These are phyloP conservation scores for Aspergillus fumigatiaffinis DNA, from an alignment of 2,329 filamentous ascomycete species.

Conservation along the genomic window DNA sequence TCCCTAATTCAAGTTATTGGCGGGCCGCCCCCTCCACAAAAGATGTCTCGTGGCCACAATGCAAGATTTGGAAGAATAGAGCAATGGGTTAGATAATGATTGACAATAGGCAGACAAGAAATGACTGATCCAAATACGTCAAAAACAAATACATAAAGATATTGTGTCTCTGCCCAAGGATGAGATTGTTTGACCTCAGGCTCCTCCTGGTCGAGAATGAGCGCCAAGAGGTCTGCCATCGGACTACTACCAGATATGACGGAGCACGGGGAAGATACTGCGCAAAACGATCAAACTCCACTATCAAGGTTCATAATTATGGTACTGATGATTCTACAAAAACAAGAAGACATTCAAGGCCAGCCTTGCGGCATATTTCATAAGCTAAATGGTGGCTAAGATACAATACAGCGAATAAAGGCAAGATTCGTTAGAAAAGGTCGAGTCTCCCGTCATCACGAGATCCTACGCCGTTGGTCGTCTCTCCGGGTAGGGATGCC, in stretches of 20 bases:
- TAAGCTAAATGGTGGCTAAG: constrained; percentile 41
- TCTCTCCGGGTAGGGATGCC: constrained; percentile 12
- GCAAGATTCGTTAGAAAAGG: constrained; percentile 35
- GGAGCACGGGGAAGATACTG: background rate
- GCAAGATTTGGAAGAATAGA: background rate
- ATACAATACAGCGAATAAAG: constrained; percentile 36
- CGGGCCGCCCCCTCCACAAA: background rate
- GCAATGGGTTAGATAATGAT: background rate
- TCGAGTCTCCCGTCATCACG: constrained; percentile 15
- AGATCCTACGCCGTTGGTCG: constrained; percentile 18
- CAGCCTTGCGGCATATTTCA: constrained; percentile 29
- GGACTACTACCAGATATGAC: background rate
- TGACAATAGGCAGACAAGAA: background rate
- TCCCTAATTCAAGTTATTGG: background rate
- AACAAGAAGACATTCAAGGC: constrained; percentile 14
- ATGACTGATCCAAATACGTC: background rate
- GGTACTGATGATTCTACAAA: background rate
- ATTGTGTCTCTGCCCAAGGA: background rate
- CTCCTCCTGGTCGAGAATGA: background rate
- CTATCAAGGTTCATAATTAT: background rate
- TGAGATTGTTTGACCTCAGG: background rate
- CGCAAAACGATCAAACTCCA: too few relatives aligned
- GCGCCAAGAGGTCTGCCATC: background rate
- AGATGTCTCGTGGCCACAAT: background rate
- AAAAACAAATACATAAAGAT: background rate